A percentile compares a stretch with the other conserved stretches of the same genome.
Conservation (phyloP, 352 stramenopile genomes). For the Vaucheria bursata region DNA sequence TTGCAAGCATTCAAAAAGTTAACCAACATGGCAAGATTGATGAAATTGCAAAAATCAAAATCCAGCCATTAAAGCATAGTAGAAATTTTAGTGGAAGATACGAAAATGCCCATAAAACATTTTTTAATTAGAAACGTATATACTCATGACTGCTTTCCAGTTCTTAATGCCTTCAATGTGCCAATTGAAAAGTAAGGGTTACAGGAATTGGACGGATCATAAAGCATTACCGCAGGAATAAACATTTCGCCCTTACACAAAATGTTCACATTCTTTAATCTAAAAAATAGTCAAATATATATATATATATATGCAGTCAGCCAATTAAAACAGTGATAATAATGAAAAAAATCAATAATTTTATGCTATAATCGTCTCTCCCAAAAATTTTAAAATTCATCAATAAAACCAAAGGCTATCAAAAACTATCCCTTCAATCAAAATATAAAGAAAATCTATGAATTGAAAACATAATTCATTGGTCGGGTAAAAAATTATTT, state of each 20-base stretch:
- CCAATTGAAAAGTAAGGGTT: conserved; percentile 43
- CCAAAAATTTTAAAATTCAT: background rate
- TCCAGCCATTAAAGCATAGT: too few relatives aligned
- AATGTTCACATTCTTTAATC: conserved; percentile 24
- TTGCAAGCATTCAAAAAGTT: too few relatives aligned
- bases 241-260: conserved; percentile 34
- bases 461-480: background rate
- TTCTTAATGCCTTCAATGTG: conserved; percentile 10
- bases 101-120: too few relatives aligned
- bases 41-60: too few relatives aligned
- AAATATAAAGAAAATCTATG: background rate
- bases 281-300: too few relatives aligned
- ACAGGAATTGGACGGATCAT: conserved; percentile 18
- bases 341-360: background rate
- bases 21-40: too few relatives aligned
- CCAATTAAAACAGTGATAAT: background rate
- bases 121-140: too few relatives aligned
- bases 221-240: conserved; percentile 31
- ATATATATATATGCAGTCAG: background rate
- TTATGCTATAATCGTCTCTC: background rate
- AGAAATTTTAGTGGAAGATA: too few relatives aligned
- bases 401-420: background rate
- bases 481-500: too few relatives aligned
- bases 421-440: background rate
- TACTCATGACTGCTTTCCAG: too few relatives aligned